phyloP scores from a whole-genome alignment of 306 rosid genomes.

The Pachyrhizus erosus region DNA sequence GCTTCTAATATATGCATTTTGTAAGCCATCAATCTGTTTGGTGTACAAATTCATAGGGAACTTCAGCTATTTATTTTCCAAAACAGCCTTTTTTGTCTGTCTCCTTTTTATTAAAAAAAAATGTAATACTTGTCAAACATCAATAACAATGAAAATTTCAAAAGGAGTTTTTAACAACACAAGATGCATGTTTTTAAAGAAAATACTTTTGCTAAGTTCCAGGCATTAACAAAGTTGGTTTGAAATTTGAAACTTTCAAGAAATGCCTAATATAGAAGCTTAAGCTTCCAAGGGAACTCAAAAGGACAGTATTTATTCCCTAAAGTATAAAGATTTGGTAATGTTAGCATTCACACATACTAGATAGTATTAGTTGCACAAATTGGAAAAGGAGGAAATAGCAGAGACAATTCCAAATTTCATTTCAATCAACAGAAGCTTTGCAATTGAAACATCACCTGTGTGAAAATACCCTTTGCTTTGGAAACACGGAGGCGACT shows the following conservation, averaged over 20 bases:
- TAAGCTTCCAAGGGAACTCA: neutral
- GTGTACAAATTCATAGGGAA: neutral
- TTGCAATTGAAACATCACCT: slow-evolving; percentile 56
- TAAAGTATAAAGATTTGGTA: neutral
- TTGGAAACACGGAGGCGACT: slow-evolving; percentile 76
- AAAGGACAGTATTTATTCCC: neutral
- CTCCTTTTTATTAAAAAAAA: neutral
- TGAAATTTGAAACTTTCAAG: neutral
- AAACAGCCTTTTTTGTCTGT: neutral
- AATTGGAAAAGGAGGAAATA: slow-evolving; percentile 3
- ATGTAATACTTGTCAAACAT: neutral
- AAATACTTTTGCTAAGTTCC: neutral
- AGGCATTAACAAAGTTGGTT: neutral
- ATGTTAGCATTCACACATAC: neutral
- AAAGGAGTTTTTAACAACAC: neutral
- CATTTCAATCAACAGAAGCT: slow-evolving; percentile 18
- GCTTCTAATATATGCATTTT: neutral
- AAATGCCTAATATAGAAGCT: neutral
- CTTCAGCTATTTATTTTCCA: neutral
- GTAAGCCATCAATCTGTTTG: neutral
- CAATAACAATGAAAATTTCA: neutral
- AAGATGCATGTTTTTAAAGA: neutral
- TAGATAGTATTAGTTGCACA: slow-evolving; percentile 15
- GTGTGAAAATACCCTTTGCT: slow-evolving; percentile 89
- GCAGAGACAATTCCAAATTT: slow-evolving; percentile 1